These are phyloP conservation scores for Penicillium janthinellum DNA, from an alignment of 2,329 filamentous ascomycete species.

Conservation along the genomic window DNA sequence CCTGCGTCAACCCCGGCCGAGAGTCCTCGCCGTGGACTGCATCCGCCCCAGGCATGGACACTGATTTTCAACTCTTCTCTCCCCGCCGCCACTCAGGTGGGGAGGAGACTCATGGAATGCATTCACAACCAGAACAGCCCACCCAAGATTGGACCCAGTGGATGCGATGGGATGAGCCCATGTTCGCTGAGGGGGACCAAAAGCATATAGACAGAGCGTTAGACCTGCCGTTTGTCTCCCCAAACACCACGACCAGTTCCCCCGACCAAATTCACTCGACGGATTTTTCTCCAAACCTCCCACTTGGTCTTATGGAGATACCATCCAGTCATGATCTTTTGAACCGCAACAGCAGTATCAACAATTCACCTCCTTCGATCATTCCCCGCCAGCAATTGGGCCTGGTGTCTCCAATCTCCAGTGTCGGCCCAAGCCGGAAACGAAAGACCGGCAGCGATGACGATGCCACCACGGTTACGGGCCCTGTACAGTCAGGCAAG, in stretches of 20 bases:
- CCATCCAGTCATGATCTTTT: constrained; percentile 21
- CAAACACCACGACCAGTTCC: constrained; percentile 27
- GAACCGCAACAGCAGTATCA: background rate
- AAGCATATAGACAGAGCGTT: constrained; percentile 29
- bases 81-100: constrained; percentile 22
- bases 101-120: constrained; percentile 23
- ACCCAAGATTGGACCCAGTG: constrained; percentile 49
- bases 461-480: constrained; percentile 35
- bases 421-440: constrained; percentile 55
- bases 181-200: constrained; percentile 32
- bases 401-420: constrained; percentile 31
- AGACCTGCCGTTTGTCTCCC: constrained; percentile 31
- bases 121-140: constrained; percentile 30
- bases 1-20: background rate
- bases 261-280: constrained; percentile 24
- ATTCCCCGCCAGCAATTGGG: constrained; percentile 12
- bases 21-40: constrained; percentile 22
- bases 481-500: constrained; percentile 39
- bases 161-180: constrained; percentile 49
- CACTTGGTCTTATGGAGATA: constrained; percentile 34
- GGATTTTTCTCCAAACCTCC: constrained; percentile 36
- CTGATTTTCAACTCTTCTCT: constrained; percentile 40
- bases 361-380: constrained; percentile 8
- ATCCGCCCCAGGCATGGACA: constrained; percentile 31
- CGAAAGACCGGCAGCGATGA: constrained; percentile 68